Evolutionary conservation across 2,329 filamentous ascomycete genomes (phyloP), one percentile per base, ranked within the genome.

Genomic region (Microcyclospora pomicola): DNA sequence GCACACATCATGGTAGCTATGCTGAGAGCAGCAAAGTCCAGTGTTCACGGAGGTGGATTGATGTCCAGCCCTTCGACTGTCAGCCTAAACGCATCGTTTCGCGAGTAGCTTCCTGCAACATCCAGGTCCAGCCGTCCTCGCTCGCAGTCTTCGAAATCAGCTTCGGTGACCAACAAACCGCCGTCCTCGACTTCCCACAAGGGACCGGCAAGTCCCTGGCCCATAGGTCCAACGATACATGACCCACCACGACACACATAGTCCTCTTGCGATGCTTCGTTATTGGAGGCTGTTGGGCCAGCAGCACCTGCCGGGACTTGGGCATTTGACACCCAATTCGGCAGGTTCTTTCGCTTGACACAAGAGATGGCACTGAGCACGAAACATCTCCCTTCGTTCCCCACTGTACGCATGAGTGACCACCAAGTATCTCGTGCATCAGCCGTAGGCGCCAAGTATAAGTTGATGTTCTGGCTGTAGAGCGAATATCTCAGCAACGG

Each of bases 361-460:
- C 81, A 87, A 67, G 92, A 87, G 58, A 94, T 94, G 33, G 82
- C 77, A 53, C 76, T 85, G 3, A 95, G 64, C 13, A 95, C 86
- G 49, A 92, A 87, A 49, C 83, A 83, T 14, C 87, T 71, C 0
- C 86, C 82, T 59, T 96, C 88, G 37, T 75, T 70, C 2, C 76
- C 86, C 6, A 91, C 68, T 0, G 86, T 93, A 36, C 80, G 72
- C 76, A 94, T 80, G n/a, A 92, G 65, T 0, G 75, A 64, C 15
- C 83, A 61, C 88, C 88, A 96, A 0, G 82, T 77, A 51, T 88
- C 82, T 43, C 87, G 71, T 14, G 70, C 74, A 62, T 95, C 88
- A 1, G 87, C 87, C 1, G 87, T 95, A 0, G 88, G 88, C 0
- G 87, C 86, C 2, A 95, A 73, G 60, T 88, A 95, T 10, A 95